phyloP scores from a whole-genome alignment of 768 basidiomycete species.

The Sporobolomyces phaffii region DNA sequence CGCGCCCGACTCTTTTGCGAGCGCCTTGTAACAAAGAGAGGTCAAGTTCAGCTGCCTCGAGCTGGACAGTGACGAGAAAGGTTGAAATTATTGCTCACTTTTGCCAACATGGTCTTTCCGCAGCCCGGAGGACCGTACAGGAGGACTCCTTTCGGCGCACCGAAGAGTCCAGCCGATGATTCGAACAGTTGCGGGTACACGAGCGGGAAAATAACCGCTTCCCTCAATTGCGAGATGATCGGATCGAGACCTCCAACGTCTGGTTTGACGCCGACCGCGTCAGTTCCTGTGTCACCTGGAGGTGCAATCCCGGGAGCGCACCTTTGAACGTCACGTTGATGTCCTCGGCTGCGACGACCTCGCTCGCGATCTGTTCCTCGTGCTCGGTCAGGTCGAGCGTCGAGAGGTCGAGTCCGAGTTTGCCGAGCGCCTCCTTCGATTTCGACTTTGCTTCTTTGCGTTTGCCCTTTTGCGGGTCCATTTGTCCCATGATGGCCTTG shows the following conservation, averaged over 20 bases:
- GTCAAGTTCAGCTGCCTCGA: no score
- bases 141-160: constrained; percentile 90
- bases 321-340: constrained; percentile 70
- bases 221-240: constrained; percentile 81
- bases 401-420: constrained; percentile 43
- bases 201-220: constrained; percentile 92
- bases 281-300: constrained; percentile 38
- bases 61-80: no score
- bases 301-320: constrained; percentile 44
- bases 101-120: constrained; percentile 99
- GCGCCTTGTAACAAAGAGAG: constrained; percentile 49
- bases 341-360: constrained; percentile 87
- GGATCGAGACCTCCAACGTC: constrained; percentile 91
- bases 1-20: constrained; percentile 93
- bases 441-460: constrained; percentile 47
- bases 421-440: constrained; percentile 45
- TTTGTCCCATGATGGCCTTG: constrained; percentile 46
- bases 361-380: constrained; percentile 84
- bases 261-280: constrained; percentile 40
- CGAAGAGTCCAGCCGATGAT: constrained; percentile 68
- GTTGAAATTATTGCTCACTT: constrained; percentile 48
- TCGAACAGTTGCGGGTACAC: constrained; percentile 82
- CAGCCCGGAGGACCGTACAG: constrained; percentile 96
- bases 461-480: constrained; percentile 44
- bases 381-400: constrained; percentile 76